These are phyloP conservation scores for Neophaeococcomyces mojaviensis DNA, from an alignment of 2,329 filamentous ascomycete genomes.

Conservation along the genomic window DNA sequence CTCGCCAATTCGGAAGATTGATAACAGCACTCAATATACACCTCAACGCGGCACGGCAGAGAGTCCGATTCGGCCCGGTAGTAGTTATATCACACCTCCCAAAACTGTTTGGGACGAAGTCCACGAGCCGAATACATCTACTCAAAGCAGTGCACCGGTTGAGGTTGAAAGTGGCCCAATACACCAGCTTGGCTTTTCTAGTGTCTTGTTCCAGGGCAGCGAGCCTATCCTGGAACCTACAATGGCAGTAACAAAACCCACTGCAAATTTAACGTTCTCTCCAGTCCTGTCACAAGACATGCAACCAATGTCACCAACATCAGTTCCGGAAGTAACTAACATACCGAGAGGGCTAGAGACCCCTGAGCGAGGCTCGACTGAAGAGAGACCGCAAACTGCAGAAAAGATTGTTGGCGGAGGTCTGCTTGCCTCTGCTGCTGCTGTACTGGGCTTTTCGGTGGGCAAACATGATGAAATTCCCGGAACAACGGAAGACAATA, in stretches of 20 bases:
- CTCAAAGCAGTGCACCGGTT: not conserved
- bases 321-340: conserved; percentile 26
- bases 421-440: conserved; percentile 18
- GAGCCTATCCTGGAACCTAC: conserved; percentile 14
- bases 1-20: conserved; percentile 27
- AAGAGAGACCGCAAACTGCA: conserved; percentile 31
- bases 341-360: not conserved
- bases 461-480: conserved; percentile 31
- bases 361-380: not conserved
- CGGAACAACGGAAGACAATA: conserved; percentile 58
- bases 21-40: conserved; percentile 37
- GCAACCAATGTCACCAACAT: conserved; percentile 12
- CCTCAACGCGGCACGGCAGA: conserved; percentile 31
- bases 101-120: conserved; percentile 35
- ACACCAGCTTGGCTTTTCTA: conserved; percentile 24
- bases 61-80: conserved; percentile 25
- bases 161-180: conserved; percentile 11
- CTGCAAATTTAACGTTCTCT: conserved; percentile 19
- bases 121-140: conserved; percentile 32
- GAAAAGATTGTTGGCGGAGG: conserved; percentile 12
- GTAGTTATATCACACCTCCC: conserved; percentile 30
- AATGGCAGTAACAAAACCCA: conserved; percentile 4
- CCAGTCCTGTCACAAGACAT: conserved; percentile 24
- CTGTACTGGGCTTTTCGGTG: conserved; percentile 17
- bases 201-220: conserved; percentile 23